Conservation (phyloP, 345 rosid genomes). For the Brassica nigra region DNA sequence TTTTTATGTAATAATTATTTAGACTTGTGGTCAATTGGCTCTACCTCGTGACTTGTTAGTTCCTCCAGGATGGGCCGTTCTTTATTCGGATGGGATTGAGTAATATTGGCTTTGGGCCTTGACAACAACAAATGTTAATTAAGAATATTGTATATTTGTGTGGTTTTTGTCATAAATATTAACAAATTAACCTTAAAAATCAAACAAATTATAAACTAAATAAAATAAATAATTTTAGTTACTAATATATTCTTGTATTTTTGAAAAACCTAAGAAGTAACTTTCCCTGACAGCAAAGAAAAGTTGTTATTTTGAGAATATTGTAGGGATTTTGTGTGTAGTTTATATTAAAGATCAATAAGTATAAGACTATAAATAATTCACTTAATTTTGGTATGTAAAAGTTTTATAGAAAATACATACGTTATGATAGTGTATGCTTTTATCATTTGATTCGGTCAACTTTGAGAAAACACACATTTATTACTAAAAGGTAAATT, state of each 20-base stretch:
- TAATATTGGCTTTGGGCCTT: neutral
- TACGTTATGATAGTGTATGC: no score
- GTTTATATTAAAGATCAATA: no score
- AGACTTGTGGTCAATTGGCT: neutral
- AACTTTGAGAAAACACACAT: no score
- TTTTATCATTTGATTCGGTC: no score
- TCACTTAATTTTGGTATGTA: no score
- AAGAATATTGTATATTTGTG: neutral
- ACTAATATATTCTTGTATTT: neutral
- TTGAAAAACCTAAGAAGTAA: neutral
- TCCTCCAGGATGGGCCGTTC: neutral
- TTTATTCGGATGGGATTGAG: neutral
- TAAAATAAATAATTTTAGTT: neutral
- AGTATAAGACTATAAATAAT: no score
- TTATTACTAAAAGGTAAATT: no score
- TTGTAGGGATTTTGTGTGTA: no score
- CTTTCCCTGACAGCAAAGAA: neutral
- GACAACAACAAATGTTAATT: neutral
- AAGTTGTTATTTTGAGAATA: no score
- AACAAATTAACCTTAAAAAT: neutral
- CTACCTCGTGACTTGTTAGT: neutral
- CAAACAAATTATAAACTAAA: neutral
- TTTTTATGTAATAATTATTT: no score
- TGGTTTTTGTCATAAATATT: neutral
- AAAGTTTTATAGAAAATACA: no score